These are phyloP conservation scores for Alternaria brassicae DNA, from an alignment of 2,329 filamentous ascomycete genomes.

Conservation along the genomic window DNA sequence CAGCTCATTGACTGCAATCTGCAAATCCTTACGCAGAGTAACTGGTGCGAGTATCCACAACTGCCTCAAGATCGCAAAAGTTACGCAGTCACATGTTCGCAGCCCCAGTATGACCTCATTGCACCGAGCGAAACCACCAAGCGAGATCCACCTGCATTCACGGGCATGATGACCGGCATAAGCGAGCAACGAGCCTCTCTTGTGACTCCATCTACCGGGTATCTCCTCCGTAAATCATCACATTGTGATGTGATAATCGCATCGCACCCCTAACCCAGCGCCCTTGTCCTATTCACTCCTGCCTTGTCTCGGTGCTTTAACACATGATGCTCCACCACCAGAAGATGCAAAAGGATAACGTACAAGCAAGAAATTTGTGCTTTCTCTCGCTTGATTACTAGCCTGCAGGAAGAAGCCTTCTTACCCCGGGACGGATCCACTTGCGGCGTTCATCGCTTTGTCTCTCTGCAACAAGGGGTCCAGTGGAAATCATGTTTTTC, in stretches of 20 bases:
- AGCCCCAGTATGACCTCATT: background rate
- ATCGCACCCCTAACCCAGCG: background rate
- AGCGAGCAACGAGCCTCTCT: background rate
- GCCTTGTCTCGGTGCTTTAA: background rate
- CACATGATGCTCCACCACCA: background rate
- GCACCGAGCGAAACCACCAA: background rate
- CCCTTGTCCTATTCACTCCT: background rate
- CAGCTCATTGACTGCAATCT: background rate
- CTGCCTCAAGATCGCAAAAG: background rate
- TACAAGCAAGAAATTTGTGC: background rate
- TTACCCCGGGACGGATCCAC: background rate
- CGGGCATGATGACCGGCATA: background rate
- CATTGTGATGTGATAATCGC: too few relatives aligned
- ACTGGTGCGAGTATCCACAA: background rate
- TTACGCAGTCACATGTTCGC: background rate
- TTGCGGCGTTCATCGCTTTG: background rate
- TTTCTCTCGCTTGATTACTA: background rate
- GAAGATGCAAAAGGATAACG: background rate
- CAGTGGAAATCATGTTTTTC: background rate
- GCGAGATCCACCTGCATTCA: background rate
- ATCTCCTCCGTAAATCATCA: background rate
- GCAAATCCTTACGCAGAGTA: background rate
- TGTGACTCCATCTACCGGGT: background rate
- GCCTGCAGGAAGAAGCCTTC: background rate
- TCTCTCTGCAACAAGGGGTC: background rate